Base-by-base conservation (phyloP, 164 flowering plant genomes). In the Dillenia turbinata region DNA sequence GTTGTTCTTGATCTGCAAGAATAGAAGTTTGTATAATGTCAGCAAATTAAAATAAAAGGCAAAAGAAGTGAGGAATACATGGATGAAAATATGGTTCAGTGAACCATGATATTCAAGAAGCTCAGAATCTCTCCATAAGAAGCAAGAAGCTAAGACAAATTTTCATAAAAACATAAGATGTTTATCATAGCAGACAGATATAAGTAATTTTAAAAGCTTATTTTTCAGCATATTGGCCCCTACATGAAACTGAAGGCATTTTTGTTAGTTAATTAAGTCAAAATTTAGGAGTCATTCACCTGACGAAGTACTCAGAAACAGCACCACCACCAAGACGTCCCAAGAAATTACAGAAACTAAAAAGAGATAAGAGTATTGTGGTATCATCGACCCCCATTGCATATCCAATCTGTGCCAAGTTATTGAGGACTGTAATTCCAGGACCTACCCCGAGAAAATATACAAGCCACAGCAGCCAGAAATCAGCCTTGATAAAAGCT, bases 401-500 rank as follows among this genome's bases (percentile, higher is more conserved):
- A 70, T 81, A 79, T 56, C 93, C 97, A 19, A 93, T 90, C 68
- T 93, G 97, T 44, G 96, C 95, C 61, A 94, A 75, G 67, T 94
- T 91, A 66, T 94, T 94, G 19, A 91, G 85, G 60, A 89, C 92
- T 26, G 96, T 91, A 1, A 94, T 86, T 16, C 96, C 96, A 46
- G 97, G 73, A 43, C 95, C 98, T 57, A 86, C 93, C 1, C 97
- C 96, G 24, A 81, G 58, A 70, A 91, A 89, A 79, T 83, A 86
- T 2, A 81, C 92, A 56, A 85, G 33, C 83, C 86, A 91, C n/a
- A 93, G 72, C 67, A 91, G 95, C 98, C 98, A 94, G 81, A 90
- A 90, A 74, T 94, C 98, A 57, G 96, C 96, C 73, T 91, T 91
- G 33, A 85, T 53, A n/a, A 83, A 46, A 59, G 94, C 96, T 75